phyloP scores from a whole-genome alignment of 2,329 filamentous ascomycete species.

The Cordyceps tenuipes region DNA sequence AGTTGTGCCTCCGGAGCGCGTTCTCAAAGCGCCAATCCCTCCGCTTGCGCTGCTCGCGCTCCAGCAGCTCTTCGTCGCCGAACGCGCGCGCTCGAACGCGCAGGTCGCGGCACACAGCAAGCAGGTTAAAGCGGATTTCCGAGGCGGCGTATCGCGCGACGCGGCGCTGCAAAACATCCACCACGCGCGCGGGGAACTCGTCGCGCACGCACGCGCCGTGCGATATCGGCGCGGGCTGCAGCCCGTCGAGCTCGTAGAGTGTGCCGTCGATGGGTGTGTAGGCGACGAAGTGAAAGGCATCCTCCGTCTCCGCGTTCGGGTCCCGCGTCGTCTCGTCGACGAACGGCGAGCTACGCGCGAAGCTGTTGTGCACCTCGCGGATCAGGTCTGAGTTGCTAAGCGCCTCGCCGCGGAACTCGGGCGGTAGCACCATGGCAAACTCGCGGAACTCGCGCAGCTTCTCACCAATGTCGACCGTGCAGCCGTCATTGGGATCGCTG shows the following conservation, averaged over 20 bases:
- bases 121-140: conserved; percentile 92
- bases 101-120: conserved; percentile 84
- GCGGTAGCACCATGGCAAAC: conserved; percentile 76
- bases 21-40: conserved; percentile 93
- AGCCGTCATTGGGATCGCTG: conserved; percentile 36
- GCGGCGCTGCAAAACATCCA: conserved; percentile 76
- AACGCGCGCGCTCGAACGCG: conserved; percentile 69
- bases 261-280: conserved; percentile 74
- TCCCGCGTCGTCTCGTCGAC: conserved; percentile 74
- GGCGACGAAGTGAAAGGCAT: conserved; percentile 96
- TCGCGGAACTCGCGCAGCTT: conserved; percentile 73
- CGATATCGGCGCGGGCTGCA: conserved; percentile 85
- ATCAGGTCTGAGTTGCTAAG: conserved; percentile 59
- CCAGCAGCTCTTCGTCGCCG: conserved; percentile 71
- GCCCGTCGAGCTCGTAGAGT: conserved; percentile 89
- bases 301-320: conserved; percentile 62
- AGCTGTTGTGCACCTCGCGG: conserved; percentile 78
- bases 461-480: conserved; percentile 58
- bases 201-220: conserved; percentile 68
- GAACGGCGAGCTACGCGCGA: conserved; percentile 82
- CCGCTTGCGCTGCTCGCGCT: conserved; percentile 74
- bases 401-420: conserved; percentile 57
- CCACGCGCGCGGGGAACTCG: conserved; percentile 71
- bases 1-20: conserved; percentile 83
- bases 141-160: conserved; percentile 75